Evolutionary conservation across 2,329 filamentous ascomycete genomes (phyloP).

Genomic region (Penicillium sclerotigenum): DNA sequence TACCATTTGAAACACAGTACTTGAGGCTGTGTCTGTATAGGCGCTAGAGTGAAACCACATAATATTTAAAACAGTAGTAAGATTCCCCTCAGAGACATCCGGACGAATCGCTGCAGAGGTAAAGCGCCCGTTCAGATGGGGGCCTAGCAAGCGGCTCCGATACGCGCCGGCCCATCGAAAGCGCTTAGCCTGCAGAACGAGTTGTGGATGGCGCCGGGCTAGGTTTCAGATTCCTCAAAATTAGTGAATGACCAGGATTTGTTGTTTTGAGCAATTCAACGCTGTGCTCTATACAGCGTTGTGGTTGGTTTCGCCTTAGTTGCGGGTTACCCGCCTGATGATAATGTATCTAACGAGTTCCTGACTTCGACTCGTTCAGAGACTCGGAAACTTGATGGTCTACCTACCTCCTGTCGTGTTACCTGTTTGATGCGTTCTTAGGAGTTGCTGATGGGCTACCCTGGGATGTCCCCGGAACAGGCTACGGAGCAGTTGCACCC

Average conservation of each 20-base stretch:
- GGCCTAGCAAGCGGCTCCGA: slow-evolving; percentile 10
- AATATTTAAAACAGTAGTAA: slow-evolving; percentile 7
- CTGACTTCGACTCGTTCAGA: not conserved
- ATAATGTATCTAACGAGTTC: not conserved
- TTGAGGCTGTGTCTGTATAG: slow-evolving; percentile 20
- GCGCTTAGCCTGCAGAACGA: slow-evolving; percentile 18
- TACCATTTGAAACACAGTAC: slow-evolving; percentile 24
- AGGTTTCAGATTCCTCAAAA: slow-evolving; percentile 10
- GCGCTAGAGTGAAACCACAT: slow-evolving; percentile 33
- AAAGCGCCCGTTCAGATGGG: slow-evolving; percentile 13
- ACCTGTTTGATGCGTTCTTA: not conserved
- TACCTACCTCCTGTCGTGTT: not conserved
- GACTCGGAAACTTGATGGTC: not conserved
- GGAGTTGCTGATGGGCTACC: not conserved
- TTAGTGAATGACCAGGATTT: not conserved
- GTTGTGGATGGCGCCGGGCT: not conserved
- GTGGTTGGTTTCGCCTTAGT: not conserved
- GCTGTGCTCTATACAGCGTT: not conserved
- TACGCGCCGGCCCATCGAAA: slow-evolving; percentile 22
- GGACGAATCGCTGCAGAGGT: slow-evolving; percentile 9
- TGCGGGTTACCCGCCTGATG: not conserved
- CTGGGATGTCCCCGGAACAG: not conserved
- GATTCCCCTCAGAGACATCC: not conserved
- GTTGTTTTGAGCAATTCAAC: not conserved
- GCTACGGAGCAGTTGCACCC: not conserved